Conservation (phyloP, 1,284 basidiomycete genomes). For the Anthracocystis panici-leucophaei region DNA sequence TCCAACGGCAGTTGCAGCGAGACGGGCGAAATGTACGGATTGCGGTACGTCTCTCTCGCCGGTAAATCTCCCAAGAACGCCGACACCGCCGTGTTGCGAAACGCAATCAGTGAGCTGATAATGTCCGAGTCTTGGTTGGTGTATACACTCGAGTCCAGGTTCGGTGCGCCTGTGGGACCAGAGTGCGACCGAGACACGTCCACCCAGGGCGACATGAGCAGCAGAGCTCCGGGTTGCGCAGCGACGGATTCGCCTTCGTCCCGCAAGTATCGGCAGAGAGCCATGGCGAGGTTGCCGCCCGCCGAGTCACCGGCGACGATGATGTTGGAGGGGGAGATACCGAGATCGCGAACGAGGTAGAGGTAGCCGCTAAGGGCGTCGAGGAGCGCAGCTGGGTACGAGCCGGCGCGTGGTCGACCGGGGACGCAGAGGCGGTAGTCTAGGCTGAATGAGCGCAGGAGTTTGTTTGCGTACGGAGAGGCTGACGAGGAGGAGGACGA, state of each 20-base stretch:
- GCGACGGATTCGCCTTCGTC: slow-evolving; percentile 56
- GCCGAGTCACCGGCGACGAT: slow-evolving; percentile 79
- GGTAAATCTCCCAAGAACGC: slow-evolving; percentile 62
- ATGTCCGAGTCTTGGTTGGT: slow-evolving; percentile 61
- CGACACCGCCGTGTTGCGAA: slow-evolving; percentile 64
- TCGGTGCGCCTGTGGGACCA: slow-evolving; percentile 59
- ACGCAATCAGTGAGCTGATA: slow-evolving; percentile 54
- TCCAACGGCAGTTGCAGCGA: slow-evolving; percentile 60
- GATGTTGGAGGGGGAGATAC: slow-evolving; percentile 72
- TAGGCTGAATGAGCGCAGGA: slow-evolving; percentile 59
- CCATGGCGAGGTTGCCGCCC: slow-evolving; percentile 78
- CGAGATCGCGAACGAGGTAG: slow-evolving; percentile 57
- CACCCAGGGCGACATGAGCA: slow-evolving; percentile 66
- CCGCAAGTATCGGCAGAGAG: slow-evolving; percentile 70
- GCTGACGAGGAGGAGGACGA: slow-evolving; percentile 13
- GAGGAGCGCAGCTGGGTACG: slow-evolving; percentile 62
- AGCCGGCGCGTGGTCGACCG: slow-evolving; percentile 47
- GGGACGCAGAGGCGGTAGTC: slow-evolving; percentile 65
- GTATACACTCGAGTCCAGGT: slow-evolving; percentile 49
- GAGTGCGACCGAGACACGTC: slow-evolving; percentile 66
- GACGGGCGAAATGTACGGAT: slow-evolving; percentile 64
- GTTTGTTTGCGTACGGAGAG: slow-evolving; percentile 29
- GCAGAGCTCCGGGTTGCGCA: slow-evolving; percentile 43
- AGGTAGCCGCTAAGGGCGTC: slow-evolving; percentile 64
- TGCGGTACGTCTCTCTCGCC: slow-evolving; percentile 62